These are phyloP conservation scores for Mycena metata DNA, from an alignment of 768 basidiomycete genomes.

Conservation along the genomic window DNA sequence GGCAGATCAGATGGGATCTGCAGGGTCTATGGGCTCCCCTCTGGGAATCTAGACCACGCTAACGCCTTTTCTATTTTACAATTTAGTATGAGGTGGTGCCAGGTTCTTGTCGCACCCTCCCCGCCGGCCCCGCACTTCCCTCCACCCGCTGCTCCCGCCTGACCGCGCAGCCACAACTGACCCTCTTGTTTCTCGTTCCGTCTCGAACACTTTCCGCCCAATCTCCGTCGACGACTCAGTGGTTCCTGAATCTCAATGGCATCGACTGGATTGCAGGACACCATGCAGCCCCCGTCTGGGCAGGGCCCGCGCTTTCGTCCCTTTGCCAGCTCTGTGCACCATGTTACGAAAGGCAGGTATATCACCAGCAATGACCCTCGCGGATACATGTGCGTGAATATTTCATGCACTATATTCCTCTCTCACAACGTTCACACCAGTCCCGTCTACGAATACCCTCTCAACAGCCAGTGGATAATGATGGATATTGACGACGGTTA, in stretches of 20 bases:
- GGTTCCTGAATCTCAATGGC: slow-evolving; percentile 4
- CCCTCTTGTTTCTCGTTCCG: background rate
- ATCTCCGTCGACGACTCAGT: background rate
- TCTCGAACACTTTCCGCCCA: background rate
- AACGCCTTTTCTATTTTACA: slow-evolving; percentile 29
- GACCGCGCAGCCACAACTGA: no score
- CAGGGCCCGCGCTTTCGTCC: slow-evolving; percentile 68
- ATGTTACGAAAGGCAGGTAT: slow-evolving; percentile 88
- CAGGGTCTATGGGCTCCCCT: slow-evolving; percentile 50
- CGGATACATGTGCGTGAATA: slow-evolving; percentile 83
- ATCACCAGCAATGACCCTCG: slow-evolving; percentile 92
- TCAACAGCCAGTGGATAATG: slow-evolving; percentile 95
- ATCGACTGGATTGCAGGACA: slow-evolving; percentile 11
- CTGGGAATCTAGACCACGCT: slow-evolving; percentile 51
- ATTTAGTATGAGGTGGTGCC: slow-evolving; percentile 18
- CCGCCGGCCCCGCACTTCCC: background rate
- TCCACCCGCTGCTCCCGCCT: background rate
- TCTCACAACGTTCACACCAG: slow-evolving; percentile 48
- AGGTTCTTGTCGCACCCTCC: background rate
- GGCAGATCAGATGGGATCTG: slow-evolving; percentile 53
- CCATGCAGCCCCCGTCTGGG: slow-evolving; percentile 47
- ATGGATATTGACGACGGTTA: slow-evolving; percentile 96
- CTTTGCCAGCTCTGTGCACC: slow-evolving; percentile 81
- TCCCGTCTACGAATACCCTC: slow-evolving; percentile 90
- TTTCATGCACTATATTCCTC: slow-evolving; percentile 33